These are phyloP conservation scores for Bretschneidera sinensis DNA, from an alignment of 345 rosid genomes.

Conservation along the genomic window DNA sequence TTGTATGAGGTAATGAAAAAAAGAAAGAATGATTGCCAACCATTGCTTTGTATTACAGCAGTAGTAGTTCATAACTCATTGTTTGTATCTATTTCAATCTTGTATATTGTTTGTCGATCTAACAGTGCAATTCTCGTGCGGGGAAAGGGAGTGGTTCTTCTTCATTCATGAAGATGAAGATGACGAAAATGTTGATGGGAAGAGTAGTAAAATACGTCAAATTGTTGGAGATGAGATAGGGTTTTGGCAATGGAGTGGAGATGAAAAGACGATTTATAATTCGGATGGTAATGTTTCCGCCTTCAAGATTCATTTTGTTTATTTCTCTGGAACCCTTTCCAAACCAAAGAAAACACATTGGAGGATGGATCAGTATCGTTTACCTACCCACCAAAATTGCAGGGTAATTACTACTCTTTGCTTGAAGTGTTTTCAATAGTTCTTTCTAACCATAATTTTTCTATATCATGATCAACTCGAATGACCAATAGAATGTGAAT, in stretches of 20 bases:
- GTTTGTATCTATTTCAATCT: too few relatives aligned
- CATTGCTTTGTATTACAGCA: too few relatives aligned
- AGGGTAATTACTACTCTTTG: constrained; percentile 4
- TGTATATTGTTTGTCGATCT: too few relatives aligned
- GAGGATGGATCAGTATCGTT: constrained; percentile 22
- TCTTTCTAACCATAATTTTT: too few relatives aligned
- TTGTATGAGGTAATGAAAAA: too few relatives aligned
- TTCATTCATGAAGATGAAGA: constrained; percentile 8
- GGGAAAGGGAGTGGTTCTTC: constrained; percentile 22
- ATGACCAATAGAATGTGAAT: too few relatives aligned
- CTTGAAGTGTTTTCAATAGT: too few relatives aligned
- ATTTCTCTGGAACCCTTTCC: constrained; percentile 9
- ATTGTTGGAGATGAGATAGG: constrained; percentile 17
- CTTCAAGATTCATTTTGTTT: constrained; percentile 11
- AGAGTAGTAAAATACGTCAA: not conserved
- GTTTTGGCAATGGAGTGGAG: constrained; percentile 22
- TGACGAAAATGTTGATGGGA: not conserved
- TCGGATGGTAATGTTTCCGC: constrained; percentile 7
- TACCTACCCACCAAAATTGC: not conserved
- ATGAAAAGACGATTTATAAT: not conserved
- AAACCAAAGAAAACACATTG: constrained; percentile 27
- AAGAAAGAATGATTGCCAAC: too few relatives aligned
- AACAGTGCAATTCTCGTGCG: not conserved
- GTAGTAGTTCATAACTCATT: too few relatives aligned
- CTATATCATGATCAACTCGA: too few relatives aligned